Percentiles rank a stretch among this genome's conserved stretches.
phyloP scores from a whole-genome alignment of 331 rosid species.

The Malus hybrid region DNA sequence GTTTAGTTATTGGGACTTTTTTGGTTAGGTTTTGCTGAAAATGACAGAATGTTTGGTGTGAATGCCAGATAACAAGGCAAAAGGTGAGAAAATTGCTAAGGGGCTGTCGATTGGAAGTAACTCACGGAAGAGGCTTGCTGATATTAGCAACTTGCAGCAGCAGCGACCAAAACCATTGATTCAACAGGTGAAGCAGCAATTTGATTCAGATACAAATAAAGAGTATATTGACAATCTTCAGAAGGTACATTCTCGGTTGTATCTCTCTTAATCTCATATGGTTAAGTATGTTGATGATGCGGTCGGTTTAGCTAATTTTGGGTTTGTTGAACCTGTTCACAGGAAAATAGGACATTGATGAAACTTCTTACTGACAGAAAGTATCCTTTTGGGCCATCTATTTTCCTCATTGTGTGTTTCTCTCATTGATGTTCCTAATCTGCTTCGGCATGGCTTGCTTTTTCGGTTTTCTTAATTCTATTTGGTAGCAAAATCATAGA shows the following conservation, averaged over 20 bases:
- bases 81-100: constrained; percentile 28
- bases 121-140: constrained; percentile 51
- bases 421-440: not conserved
- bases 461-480: constrained; percentile 15
- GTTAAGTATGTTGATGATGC: not conserved
- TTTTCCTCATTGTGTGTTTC: constrained; percentile 3
- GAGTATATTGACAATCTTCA: constrained; percentile 39
- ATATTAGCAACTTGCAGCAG: constrained; percentile 58
- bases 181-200: constrained; percentile 22
- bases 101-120: constrained; percentile 30
- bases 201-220: constrained; percentile 18
- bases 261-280: not conserved
- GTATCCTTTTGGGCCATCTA: constrained; percentile 40
- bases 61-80: constrained; percentile 31
- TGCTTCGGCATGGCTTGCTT: not conserved
- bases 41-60: constrained; percentile 10
- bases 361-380: constrained; percentile 54
- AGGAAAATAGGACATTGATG: constrained; percentile 60
- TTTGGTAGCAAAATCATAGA: constrained; percentile 46
- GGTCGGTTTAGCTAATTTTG: not conserved
- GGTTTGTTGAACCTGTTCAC: constrained; percentile 7
- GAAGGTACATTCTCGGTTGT: constrained; percentile 25
- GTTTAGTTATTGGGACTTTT: not conserved
- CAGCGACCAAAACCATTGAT: constrained; percentile 3
- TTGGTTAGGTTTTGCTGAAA: not conserved